phyloP scores from a whole-genome alignment of 441 rosid species.

The Gossypium aridum region DNA sequence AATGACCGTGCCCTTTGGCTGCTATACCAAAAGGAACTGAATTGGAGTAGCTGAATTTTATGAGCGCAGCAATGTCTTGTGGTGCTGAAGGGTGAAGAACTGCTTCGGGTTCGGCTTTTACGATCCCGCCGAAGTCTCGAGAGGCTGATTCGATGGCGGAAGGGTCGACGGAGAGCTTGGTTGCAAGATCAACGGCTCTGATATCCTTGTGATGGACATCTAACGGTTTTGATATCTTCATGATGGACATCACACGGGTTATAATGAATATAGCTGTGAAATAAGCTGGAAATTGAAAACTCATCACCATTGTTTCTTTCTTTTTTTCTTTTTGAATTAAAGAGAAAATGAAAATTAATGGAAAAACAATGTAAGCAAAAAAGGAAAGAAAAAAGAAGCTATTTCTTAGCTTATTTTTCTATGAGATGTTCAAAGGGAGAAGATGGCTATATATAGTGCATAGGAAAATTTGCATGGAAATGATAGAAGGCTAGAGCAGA shows the following conservation, averaged over 20 bases:
- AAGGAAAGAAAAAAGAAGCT: neutral
- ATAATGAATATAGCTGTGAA: slow-evolving; percentile 24
- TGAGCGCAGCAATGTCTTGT: slow-evolving; percentile 40
- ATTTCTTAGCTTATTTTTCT: neutral
- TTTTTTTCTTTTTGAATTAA: neutral
- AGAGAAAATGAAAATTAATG: neutral
- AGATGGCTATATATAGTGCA: neutral
- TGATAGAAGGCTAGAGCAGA: neutral
- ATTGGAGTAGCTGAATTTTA: slow-evolving; percentile 34
- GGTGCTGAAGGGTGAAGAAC: slow-evolving; percentile 58
- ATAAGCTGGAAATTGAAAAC: slow-evolving; percentile 17
- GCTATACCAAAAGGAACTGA: slow-evolving; percentile 46
- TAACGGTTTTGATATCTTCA: slow-evolving; percentile 25
- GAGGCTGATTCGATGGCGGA: slow-evolving; percentile 42
- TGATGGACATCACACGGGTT: slow-evolving; percentile 19
- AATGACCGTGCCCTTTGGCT: slow-evolving; percentile 80
- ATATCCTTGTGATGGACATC: slow-evolving; percentile 22
- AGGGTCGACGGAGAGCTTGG: slow-evolving; percentile 34
- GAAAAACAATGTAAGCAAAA: neutral
- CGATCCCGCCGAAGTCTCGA: slow-evolving; percentile 60
- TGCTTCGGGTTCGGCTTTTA: slow-evolving; percentile 43
- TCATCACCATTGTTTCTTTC: slow-evolving; percentile 23
- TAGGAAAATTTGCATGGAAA: slow-evolving; percentile 12
- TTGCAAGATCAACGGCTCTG: slow-evolving; percentile 17
- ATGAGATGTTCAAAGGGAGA: slow-evolving; percentile 2